Evolutionary conservation across 805 yeast species (phyloP).

Genomic region (Myxozyma vanderwaltii): DNA sequence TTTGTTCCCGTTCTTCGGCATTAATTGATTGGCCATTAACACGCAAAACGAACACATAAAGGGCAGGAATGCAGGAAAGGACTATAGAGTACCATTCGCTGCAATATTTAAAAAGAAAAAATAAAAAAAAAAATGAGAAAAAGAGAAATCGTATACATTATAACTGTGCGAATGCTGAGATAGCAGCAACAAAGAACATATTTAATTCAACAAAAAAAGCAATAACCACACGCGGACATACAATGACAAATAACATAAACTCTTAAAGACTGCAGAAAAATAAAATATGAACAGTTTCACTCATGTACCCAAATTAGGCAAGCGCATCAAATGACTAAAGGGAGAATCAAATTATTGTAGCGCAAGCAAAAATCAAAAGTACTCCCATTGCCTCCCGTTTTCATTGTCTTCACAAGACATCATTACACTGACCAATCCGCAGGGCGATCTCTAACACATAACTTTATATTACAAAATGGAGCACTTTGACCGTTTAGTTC

Average conservation of each 20-base stretch:
- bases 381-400: not conserved
- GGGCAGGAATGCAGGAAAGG: too few relatives aligned
- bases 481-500: constrained; percentile 57
- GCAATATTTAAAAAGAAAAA: not conserved
- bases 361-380: not conserved
- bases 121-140: not conserved
- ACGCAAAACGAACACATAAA: too few relatives aligned
- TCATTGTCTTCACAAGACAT: constrained; percentile 7
- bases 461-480: constrained; percentile 53
- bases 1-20: too few relatives aligned
- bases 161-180: constrained; percentile 16
- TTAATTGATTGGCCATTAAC: too few relatives aligned
- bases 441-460: constrained; percentile 3
- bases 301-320: constrained; percentile 12
- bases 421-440: constrained; percentile 4
- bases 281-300: constrained; percentile 1
- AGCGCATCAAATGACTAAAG: not conserved
- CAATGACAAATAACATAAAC: not conserved
- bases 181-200: not conserved
- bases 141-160: not conserved
- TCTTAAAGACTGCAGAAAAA: not conserved
- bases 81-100: too few relatives aligned
- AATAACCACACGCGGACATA: not conserved
- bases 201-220: not conserved
- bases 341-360: not conserved